Conservation (phyloP, 2,329 filamentous ascomycete genomes). For the Cryoendolithus antarcticus region DNA sequence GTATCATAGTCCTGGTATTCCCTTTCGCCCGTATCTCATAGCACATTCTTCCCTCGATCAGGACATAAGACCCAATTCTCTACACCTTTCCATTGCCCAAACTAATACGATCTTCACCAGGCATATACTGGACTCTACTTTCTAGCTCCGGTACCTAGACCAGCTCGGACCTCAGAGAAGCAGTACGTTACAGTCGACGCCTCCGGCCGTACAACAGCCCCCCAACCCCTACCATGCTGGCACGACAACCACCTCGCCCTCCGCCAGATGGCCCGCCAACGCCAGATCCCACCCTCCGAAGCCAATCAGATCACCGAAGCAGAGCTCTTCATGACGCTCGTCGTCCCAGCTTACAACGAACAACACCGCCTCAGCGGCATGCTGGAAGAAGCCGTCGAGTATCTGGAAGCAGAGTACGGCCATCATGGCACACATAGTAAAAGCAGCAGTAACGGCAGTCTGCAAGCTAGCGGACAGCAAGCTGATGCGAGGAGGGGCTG, state of each 20-base stretch:
- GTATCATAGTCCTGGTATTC: slow-evolving; percentile 18
- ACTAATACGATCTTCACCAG: not conserved
- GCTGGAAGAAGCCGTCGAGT: slow-evolving; percentile 79
- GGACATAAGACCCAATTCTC: not conserved
- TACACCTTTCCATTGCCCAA: not conserved
- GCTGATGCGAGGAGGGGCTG: slow-evolving; percentile 46
- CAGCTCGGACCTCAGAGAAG: slow-evolving; percentile 66
- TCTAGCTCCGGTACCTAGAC: slow-evolving; percentile 65
- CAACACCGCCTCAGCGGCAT: slow-evolving; percentile 71
- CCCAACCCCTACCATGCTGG: slow-evolving; percentile 68
- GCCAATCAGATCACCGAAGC: slow-evolving; percentile 56
- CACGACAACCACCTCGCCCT: slow-evolving; percentile 60
- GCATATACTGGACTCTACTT: slow-evolving; percentile 11
- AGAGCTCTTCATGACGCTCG: slow-evolving; percentile 76
- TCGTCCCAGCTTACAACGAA: slow-evolving; percentile 94
- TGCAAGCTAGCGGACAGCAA: slow-evolving; percentile 18
- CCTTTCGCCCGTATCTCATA: slow-evolving; percentile 11
- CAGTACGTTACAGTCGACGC: slow-evolving; percentile 65
- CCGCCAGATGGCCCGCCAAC: slow-evolving; percentile 30
- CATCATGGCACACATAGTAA: slow-evolving; percentile 19
- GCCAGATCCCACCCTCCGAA: slow-evolving; percentile 26
- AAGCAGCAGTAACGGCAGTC: slow-evolving; percentile 18
- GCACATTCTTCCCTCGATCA: not conserved
- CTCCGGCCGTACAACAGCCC: slow-evolving; percentile 44
- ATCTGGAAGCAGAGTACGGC: slow-evolving; percentile 61